Base-by-base conservation (phyloP, 345 rosid species). In the Turritis glabra region DNA sequence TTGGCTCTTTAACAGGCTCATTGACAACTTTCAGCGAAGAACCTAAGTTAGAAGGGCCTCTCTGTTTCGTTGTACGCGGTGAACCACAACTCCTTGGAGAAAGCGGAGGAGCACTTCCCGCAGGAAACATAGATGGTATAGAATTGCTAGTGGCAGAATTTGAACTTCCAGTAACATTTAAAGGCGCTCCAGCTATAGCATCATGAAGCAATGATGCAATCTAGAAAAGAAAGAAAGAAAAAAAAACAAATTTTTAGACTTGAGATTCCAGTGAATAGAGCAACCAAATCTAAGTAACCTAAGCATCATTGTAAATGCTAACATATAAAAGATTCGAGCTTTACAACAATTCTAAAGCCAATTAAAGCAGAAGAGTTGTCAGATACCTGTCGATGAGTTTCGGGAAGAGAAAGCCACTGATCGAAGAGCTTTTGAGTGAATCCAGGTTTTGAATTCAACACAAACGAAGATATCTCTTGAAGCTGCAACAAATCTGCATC, bases 61-160 rank as follows among this genome's bases (percentile, higher is more conserved):
- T 85, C 63, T 79, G 96, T 71, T 85, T 95, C 30, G 78, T 81
- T 40, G 83, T 73, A 50, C 99, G 97, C 48, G 99, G 99, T 10
- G 99, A 95, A 64, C 96, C 92, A 54, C 94, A 69, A 72, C 96
- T 95, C 66, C 98, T 86, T 4, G 99, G 99, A 29, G 99, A 95
- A 72, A 95, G 96, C 9, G 99, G 98, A 73, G 99, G 99, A 21
- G 93, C 88, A 74, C 93, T 90, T 61, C 97, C 99, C 67, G 88
- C 89, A 66, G 91, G 97, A 86, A 95, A 95, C 89, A 95, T 86
- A 44, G 99, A 95, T 17, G 99, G 99, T 73, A 95, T 67, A 25
- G 90, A 67, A 80, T 81, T 88, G 80, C 82, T 82, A 1, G 86
- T 37, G 40, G 84, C 76, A 77, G 88, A 55, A 82, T 60, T 84